Percentiles rank a stretch among this genome's conserved stretches.
These are phyloP conservation scores for Bacidia gigantensis DNA, from an alignment of 495 filamentous ascomycete species.

Conservation along the genomic window DNA sequence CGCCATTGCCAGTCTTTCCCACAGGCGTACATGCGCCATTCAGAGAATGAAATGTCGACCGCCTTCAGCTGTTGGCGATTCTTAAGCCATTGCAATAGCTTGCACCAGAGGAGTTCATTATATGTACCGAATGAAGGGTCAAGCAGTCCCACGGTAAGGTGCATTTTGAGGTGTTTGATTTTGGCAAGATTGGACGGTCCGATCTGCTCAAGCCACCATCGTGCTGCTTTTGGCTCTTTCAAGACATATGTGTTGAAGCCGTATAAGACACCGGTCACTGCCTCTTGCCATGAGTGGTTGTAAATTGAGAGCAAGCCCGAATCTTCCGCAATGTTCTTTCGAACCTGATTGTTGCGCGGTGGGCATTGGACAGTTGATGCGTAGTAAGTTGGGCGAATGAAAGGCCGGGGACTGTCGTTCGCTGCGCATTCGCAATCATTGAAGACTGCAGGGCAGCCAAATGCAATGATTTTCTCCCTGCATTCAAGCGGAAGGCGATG, in stretches of 20 bases:
- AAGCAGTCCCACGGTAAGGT: not conserved
- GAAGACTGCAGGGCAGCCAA: no score
- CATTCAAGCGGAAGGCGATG: no score
- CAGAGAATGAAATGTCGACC: not conserved
- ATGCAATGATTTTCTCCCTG: no score
- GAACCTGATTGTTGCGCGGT: no score
- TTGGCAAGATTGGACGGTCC: conserved; percentile 3
- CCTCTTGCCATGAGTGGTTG: not conserved
- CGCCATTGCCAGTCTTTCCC: not conserved
- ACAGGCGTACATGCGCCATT: not conserved
- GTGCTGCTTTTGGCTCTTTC: not conserved
- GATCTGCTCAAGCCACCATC: conserved; percentile 10
- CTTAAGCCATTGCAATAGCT: conserved; percentile 3
- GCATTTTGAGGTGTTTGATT: not conserved
- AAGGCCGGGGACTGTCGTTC: no score
- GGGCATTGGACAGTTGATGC: no score
- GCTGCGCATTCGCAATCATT: no score
- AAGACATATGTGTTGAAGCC: conserved; percentile 6
- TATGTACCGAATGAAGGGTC: not conserved
- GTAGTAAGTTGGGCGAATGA: no score
- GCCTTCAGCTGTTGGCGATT: not conserved
- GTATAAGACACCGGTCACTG: conserved; percentile 5
- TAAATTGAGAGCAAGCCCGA: no score
- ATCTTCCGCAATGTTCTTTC: no score
- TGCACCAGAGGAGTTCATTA: conserved; percentile 4